These are phyloP conservation scores for Vitellaria paradoxa DNA, from an alignment of 179 eudicot species.

Conservation along the genomic window DNA sequence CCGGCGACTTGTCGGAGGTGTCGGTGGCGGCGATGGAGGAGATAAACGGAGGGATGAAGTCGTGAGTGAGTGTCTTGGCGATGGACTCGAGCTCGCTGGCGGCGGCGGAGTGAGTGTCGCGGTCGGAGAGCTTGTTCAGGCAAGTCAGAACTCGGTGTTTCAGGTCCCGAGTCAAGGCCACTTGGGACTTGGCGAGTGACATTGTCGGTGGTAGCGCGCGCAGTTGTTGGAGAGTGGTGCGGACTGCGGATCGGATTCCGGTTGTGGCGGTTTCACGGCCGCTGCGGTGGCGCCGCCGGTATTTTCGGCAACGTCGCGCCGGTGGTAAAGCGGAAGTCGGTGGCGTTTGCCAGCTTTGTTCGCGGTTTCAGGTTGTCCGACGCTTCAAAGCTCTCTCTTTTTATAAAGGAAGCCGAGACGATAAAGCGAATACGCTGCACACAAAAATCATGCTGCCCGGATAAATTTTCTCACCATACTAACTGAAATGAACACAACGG, in stretches of 20 bases:
- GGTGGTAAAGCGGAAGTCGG: neutral
- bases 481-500: no score
- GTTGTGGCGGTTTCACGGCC: neutral
- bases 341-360: slow-evolving; percentile 1
- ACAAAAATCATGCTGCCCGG: neutral
- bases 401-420: neutral
- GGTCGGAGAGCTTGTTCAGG: slow-evolving; percentile 77
- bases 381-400: neutral
- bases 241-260: neutral
- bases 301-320: slow-evolving; percentile 34
- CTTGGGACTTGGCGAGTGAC: slow-evolving; percentile 26
- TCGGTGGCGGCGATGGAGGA: slow-evolving; percentile 65
- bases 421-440: neutral
- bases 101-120: slow-evolving; percentile 78
- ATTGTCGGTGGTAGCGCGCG: slow-evolving; percentile 20
- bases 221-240: neutral
- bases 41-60: slow-evolving; percentile 58
- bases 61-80: slow-evolving; percentile 49
- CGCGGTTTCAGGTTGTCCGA: neutral
- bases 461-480: no score
- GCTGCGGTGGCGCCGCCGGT: slow-evolving; percentile 13
- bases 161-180: slow-evolving; percentile 56
- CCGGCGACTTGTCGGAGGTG: slow-evolving; percentile 55
- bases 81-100: slow-evolving; percentile 66
- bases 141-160: slow-evolving; percentile 76